phyloP scores from a whole-genome alignment of 2,329 filamentous ascomycete species.

The Colletotrichum brevisporum region DNA sequence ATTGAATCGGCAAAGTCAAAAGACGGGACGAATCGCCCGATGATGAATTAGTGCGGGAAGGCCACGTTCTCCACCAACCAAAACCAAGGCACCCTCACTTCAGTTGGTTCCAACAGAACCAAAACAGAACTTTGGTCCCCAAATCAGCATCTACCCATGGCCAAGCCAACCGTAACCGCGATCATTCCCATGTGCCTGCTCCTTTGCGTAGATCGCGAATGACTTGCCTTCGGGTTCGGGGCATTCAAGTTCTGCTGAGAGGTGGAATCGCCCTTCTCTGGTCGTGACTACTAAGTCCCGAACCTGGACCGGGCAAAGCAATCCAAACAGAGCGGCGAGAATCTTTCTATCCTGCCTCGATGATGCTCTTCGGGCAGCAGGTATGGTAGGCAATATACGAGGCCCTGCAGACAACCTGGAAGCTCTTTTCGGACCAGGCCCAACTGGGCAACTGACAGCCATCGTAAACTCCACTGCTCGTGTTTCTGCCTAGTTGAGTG shows the following conservation, averaged over 20 bases:
- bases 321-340: no score
- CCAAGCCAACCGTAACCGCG: no score
- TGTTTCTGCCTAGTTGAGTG: slow-evolving; percentile 8
- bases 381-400: background rate
- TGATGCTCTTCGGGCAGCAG: background rate
- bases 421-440: background rate
- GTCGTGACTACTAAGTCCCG: no score
- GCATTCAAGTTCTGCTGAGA: no score
- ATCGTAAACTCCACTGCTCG: background rate
- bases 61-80: background rate
- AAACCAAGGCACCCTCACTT: background rate
- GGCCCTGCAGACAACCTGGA: background rate
- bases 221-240: no score
- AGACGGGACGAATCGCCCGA: slow-evolving; percentile 21
- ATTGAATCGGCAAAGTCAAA: slow-evolving; percentile 14
- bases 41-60: background rate
- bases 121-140: no score
- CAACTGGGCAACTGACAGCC: background rate
- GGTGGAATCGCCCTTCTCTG: no score
- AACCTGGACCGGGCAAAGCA: no score
- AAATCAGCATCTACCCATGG: no score
- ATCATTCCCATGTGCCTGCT: no score
- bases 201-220: no score
- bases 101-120: background rate
- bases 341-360: background rate